Percentiles rank a stretch among this genome's conserved stretches.
Evolutionary conservation across 2,329 filamentous ascomycete genomes (phyloP).

Genomic region (Periconia digitata): DNA sequence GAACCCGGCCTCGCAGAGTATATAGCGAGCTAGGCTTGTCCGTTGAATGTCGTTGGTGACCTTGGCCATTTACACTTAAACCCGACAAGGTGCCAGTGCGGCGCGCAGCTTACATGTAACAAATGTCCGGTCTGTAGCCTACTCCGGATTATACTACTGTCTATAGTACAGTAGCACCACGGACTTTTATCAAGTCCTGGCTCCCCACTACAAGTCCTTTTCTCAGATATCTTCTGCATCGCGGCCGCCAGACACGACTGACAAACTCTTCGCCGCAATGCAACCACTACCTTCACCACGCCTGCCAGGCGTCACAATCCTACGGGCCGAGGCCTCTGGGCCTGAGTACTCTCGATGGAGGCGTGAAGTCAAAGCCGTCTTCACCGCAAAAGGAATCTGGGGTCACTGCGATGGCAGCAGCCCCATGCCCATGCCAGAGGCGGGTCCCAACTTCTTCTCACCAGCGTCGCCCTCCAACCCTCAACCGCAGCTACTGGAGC

Average conservation of each 20-base stretch:
- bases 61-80: conserved; percentile 14
- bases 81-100: conserved; percentile 10
- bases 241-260: background rate
- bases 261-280: conserved; percentile 12
- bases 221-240: background rate
- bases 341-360: conserved; percentile 38
- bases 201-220: background rate
- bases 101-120: conserved; percentile 11
- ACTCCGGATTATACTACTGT: conserved; percentile 2
- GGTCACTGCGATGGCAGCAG: conserved; percentile 33
- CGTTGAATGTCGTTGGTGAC: conserved; percentile 11
- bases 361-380: conserved; percentile 31
- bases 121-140: conserved; percentile 15
- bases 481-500: conserved; percentile 36
- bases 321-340: conserved; percentile 27
- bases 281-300: conserved; percentile 25
- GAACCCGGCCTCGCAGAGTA: conserved; percentile 16
- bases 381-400: conserved; percentile 35
- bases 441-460: conserved; percentile 23
- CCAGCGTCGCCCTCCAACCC: conserved; percentile 19
- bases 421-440: conserved; percentile 39
- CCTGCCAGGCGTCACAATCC: conserved; percentile 32
- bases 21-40: conserved; percentile 2
- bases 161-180: background rate
- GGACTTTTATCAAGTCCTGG: conserved; percentile 4